Percentiles rank a stretch among this genome's conserved stretches.
Conservation (phyloP, 139 green algal species). For the Astrephomene gubernaculifera region DNA sequence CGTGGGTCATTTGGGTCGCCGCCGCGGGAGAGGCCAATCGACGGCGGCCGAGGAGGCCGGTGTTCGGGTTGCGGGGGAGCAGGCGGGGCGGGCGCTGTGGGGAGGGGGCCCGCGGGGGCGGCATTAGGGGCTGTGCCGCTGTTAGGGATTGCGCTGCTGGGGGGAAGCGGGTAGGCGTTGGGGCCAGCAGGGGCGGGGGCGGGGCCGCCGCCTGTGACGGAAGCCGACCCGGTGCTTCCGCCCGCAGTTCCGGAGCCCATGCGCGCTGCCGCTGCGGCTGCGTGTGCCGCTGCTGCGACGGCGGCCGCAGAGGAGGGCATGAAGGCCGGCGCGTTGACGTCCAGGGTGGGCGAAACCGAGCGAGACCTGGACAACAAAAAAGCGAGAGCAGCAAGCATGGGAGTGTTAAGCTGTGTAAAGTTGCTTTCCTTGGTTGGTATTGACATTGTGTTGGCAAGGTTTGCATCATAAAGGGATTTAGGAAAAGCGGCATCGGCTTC, state of each 20-base stretch:
- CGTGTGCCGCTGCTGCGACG: neutral
- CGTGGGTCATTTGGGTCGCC: neutral
- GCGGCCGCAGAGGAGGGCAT: neutral
- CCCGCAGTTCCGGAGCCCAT: too few species aligned
- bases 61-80: neutral
- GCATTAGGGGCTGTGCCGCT: neutral
- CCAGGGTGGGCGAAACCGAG: constrained; percentile 5
- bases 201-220: neutral
- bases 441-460: too few species aligned
- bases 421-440: too few species aligned
- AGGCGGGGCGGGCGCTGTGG: neutral
- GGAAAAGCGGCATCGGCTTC: too few species aligned
- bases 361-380: neutral
- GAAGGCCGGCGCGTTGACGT: constrained; percentile 29
- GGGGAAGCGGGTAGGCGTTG: neutral
- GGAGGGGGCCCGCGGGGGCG: neutral
- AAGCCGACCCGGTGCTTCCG: too few species aligned
- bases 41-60: constrained; percentile 2
- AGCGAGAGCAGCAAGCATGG: neutral
- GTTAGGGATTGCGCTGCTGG: neutral
- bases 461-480: too few species aligned
- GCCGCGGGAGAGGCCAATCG: neutral
- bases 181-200: neutral
- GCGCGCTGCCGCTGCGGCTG: neutral
- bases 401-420: too few species aligned